Base-by-base conservation (phyloP, 257 asterid genomes). In the Ilex asprella region DNA sequence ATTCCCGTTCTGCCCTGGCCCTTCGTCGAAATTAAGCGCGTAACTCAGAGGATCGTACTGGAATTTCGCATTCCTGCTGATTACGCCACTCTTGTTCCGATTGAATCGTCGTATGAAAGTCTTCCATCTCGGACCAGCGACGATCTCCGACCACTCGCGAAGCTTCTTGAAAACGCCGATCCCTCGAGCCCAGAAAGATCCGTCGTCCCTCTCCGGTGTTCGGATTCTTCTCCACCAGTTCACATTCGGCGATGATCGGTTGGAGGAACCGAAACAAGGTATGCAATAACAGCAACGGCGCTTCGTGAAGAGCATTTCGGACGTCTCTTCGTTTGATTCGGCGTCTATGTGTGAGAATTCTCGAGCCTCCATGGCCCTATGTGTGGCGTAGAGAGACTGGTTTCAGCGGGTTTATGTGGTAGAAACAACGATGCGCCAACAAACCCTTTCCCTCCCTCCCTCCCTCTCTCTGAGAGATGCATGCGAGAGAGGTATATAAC, bases 71-170 rank as follows among this genome's bases (percentile, higher is more conserved):
- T 78, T 79, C 68, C 47, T 73, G 41, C 39, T 57, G 39, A 59
- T 21, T 21, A 21, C 61, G 21, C 67, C 68, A 76, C 82, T 80
- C 56, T 84, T 78, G 58, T n/a, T 76, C 77, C 96, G 83, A 63
- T 79, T 86, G 78, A 88, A 88, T 60, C 95, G 82, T 5, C 96
- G 79, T 53, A 85, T 86, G 67, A 88, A 88, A 54, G 95, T 88
- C 76, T 88, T 88, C 95, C 96, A 88, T 60, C 86, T 62, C 1
- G 96, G 96, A 0, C 96, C 92, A 58, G 96, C 96, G 1, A 83
- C 83, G 73, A 88, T 78, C 83, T 88, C 96, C 80, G 96, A 88
- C 88, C 94, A 86, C 76, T 85, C 92, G 8, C 95, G 82, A 60
- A 85, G 76, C 78, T 84, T 83, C 89, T 53, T 81, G 59, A 85